Evolutionary conservation across 1,284 basidiomycete genomes (phyloP).

Genomic region (Heterobasidion parviporum): DNA sequence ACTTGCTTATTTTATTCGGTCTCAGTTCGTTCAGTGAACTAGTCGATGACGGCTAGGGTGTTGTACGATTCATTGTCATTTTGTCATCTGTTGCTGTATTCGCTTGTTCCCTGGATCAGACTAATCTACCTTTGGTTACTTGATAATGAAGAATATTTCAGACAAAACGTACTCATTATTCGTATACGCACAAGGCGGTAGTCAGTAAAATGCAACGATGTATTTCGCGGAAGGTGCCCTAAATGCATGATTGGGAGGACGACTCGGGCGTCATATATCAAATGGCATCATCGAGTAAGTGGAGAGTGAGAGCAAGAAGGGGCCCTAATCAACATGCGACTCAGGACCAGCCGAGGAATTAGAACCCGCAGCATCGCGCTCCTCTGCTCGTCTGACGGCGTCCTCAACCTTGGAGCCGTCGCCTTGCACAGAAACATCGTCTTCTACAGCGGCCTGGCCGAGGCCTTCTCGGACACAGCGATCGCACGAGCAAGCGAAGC

Average conservation of each 20-base stretch:
- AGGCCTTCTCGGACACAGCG: constrained; percentile 49
- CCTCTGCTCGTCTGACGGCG: constrained; percentile 31
- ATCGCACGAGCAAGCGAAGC: constrained; percentile 63
- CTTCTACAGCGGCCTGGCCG: constrained; percentile 10
- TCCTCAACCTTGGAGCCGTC: constrained; percentile 55
- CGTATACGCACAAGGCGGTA: too few species aligned
- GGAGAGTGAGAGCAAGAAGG: too few species aligned
- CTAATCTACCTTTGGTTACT: neutral
- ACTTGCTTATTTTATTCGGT: neutral
- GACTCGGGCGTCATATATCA: too few species aligned
- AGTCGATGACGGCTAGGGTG: neutral
- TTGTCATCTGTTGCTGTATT: neutral
- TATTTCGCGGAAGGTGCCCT: too few species aligned
- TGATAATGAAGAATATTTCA: neutral
- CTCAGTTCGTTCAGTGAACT: neutral
- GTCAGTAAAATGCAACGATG: too few species aligned
- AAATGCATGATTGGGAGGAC: too few species aligned
- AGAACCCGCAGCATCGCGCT: neutral
- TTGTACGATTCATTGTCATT: neutral
- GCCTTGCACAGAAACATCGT: constrained; percentile 26
- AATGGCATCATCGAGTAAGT: too few species aligned
- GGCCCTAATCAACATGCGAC: neutral
- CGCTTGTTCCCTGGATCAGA: neutral
- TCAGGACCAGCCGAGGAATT: neutral
- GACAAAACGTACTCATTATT: too few species aligned